Conservation (phyloP, 805 yeast species). For the Metschnikowia drakensbergensis region DNA sequence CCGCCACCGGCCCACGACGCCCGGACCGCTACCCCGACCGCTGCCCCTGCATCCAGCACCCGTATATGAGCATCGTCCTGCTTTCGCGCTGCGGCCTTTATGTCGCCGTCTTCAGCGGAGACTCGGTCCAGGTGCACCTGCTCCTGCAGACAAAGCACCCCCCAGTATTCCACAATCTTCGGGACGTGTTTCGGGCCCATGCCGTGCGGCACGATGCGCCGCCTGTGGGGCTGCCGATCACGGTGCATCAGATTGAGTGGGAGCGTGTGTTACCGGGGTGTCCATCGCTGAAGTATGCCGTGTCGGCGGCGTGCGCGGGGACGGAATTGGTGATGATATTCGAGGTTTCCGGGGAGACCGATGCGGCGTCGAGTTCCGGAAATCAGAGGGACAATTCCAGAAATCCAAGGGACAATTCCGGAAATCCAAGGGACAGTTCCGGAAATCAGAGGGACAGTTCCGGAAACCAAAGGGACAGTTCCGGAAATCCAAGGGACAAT, state of each 20-base stretch:
- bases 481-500: too few species aligned
- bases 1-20: too few species aligned
- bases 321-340: slow-evolving; percentile 22
- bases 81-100: slow-evolving; percentile 21
- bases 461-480: too few species aligned
- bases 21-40: too few species aligned
- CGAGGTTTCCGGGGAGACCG: slow-evolving; percentile 18
- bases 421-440: too few species aligned
- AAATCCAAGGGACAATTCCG: too few species aligned
- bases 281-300: slow-evolving; percentile 29
- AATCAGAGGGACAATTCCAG: too few species aligned
- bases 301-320: slow-evolving; percentile 18
- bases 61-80: background rate
- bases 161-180: background rate
- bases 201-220: background rate
- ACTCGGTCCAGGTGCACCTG: background rate
- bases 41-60: background rate
- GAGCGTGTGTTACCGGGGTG: slow-evolving; percentile 15
- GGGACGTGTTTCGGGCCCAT: background rate
- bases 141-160: background rate
- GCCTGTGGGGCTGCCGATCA: background rate
- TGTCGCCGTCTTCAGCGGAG: slow-evolving; percentile 16
- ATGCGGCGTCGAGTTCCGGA: slow-evolving; percentile 20
- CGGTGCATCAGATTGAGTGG: slow-evolving; percentile 20
- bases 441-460: too few species aligned